Conservation (phyloP, 2,329 filamentous ascomycete species). For the Pochonia chlamydosporia region DNA sequence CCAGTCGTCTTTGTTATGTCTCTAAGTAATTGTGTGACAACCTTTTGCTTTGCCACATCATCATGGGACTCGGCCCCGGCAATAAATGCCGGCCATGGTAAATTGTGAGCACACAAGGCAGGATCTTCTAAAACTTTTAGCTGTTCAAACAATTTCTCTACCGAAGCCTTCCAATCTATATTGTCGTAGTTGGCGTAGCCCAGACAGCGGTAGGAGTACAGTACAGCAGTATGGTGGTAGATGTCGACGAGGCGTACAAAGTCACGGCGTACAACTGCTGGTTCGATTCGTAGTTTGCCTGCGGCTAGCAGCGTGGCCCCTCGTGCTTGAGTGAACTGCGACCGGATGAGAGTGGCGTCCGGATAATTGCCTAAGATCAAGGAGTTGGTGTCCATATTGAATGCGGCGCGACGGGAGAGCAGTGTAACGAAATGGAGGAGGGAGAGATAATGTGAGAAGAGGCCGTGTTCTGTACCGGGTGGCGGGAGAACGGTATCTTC, state of each 20-base stretch:
- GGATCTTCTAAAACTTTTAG: constrained; percentile 17
- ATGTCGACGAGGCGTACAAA: constrained; percentile 22
- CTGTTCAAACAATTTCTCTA: constrained; percentile 16
- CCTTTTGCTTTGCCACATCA: constrained; percentile 13
- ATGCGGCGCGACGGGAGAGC: constrained; percentile 11
- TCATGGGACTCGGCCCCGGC: constrained; percentile 21
- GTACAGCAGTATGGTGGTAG: constrained; percentile 21
- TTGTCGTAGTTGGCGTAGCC: constrained; percentile 11
- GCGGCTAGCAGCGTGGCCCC: constrained; percentile 21
- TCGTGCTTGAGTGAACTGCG: constrained; percentile 20
- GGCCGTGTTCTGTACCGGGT: constrained; percentile 13
- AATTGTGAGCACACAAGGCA: constrained; percentile 19
- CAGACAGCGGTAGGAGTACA: constrained; percentile 22
- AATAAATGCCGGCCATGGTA: constrained; percentile 24
- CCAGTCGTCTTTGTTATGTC: constrained; percentile 15
- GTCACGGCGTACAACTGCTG: constrained; percentile 15
- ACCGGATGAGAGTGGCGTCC: constrained; percentile 4
- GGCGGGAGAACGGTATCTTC: constrained; percentile 15
- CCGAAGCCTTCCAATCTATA: constrained; percentile 12
- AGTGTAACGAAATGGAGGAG: constrained; percentile 16
- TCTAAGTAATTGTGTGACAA: constrained; percentile 11
- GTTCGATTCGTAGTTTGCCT: constrained; percentile 15
- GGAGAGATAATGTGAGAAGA: constrained; percentile 20
- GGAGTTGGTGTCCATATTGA: neutral
- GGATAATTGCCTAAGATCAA: constrained; percentile 1